Evolutionary conservation across 495 filamentous ascomycete genomes (phyloP).

Genomic region (Oidiodendron maius): DNA sequence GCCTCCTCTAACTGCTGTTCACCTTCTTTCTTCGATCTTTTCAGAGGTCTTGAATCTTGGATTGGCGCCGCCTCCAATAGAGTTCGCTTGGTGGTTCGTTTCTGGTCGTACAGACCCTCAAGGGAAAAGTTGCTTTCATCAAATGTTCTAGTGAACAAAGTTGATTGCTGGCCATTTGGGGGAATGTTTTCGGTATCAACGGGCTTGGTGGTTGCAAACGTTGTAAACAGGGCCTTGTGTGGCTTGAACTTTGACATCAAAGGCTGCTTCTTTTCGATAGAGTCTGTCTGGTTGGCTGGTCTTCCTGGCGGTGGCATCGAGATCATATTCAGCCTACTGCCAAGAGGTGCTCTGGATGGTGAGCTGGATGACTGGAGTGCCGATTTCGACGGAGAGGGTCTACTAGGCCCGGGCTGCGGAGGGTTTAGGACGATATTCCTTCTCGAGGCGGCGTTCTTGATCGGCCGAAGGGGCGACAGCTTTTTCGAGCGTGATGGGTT

Average conservation of each 20-base stretch:
- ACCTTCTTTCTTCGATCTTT: slow-evolving; percentile 55
- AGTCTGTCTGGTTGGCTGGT: slow-evolving; percentile 70
- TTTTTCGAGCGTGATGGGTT: slow-evolving; percentile 28
- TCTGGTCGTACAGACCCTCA: slow-evolving; percentile 48
- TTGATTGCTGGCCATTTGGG: slow-evolving; percentile 43
- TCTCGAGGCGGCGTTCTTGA: slow-evolving; percentile 36
- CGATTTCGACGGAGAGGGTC: slow-evolving; percentile 54
- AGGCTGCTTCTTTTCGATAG: slow-evolving; percentile 69
- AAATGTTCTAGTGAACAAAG: slow-evolving; percentile 31
- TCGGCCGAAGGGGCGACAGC: slow-evolving; percentile 43
- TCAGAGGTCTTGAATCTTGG: slow-evolving; percentile 58
- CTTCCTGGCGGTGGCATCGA: slow-evolving; percentile 67
- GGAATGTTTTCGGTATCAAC: slow-evolving; percentile 61
- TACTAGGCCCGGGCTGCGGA: slow-evolving; percentile 38
- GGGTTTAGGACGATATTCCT: slow-evolving; percentile 51
- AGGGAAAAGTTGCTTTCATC: slow-evolving; percentile 38
- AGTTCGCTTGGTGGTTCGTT: slow-evolving; percentile 56
- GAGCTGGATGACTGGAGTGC: slow-evolving; percentile 30
- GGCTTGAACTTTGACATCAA: slow-evolving; percentile 55
- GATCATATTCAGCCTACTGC: slow-evolving; percentile 48
- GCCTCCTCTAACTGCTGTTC: slow-evolving; percentile 35
- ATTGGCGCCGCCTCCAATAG: slow-evolving; percentile 71
- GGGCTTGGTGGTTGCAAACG: slow-evolving; percentile 47
- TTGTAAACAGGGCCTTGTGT: slow-evolving; percentile 60
- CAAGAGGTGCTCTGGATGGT: slow-evolving; percentile 38